Evolutionary conservation across 805 yeast genomes (phyloP).

Genomic region (Hanseniaspora lachancei): DNA sequence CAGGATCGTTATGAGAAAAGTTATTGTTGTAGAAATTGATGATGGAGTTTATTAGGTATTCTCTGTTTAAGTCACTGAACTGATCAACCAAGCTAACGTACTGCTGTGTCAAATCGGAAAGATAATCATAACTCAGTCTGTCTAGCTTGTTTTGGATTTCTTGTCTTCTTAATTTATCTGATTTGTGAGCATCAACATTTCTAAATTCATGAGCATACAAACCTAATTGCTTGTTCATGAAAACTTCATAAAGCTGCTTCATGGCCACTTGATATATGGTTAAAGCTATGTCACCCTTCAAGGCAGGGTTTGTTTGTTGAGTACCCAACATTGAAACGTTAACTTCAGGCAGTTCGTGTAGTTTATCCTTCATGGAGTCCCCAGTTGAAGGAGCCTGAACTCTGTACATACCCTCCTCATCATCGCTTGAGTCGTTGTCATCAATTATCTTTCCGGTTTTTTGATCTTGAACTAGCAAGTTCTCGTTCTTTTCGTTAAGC

Average conservation of each 20-base stretch:
- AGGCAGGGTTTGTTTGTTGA: conserved; percentile 70
- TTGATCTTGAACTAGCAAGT: conserved; percentile 17
- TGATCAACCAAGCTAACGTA: conserved; percentile 51
- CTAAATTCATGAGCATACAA: conserved; percentile 24
- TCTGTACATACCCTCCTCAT: conserved; percentile 24
- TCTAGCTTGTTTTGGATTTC: conserved; percentile 15
- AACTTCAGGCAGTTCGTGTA: conserved; percentile 71
- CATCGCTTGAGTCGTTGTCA: conserved; percentile 24
- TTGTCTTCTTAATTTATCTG: conserved; percentile 22
- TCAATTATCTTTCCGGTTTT: conserved; percentile 16
- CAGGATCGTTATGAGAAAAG: conserved; percentile 19
- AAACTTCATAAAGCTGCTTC: conserved; percentile 31
- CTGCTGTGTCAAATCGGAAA: conserved; percentile 32
- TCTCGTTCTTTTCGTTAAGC: conserved; percentile 26
- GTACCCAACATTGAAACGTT: conserved; percentile 75
- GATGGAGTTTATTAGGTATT: conserved; percentile 52
- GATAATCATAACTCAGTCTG: conserved; percentile 21
- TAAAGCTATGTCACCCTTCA: conserved; percentile 59
- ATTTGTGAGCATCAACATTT: conserved; percentile 24
- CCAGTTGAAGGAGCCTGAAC: conserved; percentile 38
- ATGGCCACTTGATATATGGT: conserved; percentile 58
- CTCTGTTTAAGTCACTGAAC: conserved; percentile 57
- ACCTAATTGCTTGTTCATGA: conserved; percentile 25
- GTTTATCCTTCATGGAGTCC: conserved; percentile 46
- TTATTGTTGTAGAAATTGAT: conserved; percentile 34